These are phyloP conservation scores for Madurella fahalii DNA, from an alignment of 2,329 filamentous ascomycete genomes.

Conservation along the genomic window DNA sequence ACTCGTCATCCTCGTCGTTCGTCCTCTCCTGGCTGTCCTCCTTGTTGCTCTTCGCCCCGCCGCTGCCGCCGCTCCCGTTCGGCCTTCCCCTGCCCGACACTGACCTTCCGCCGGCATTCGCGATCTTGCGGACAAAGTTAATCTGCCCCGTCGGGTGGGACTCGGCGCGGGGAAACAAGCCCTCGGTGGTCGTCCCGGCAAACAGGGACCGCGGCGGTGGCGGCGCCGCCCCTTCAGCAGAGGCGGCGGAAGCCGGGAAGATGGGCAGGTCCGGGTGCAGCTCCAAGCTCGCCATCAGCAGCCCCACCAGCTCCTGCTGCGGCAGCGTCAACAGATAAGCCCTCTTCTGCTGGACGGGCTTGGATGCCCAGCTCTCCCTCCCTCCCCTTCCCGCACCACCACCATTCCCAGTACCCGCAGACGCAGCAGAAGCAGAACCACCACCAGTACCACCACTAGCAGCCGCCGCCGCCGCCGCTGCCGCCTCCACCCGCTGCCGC, in stretches of 20 bases:
- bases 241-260: constrained; percentile 38
- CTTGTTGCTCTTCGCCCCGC: constrained; percentile 7
- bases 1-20: constrained; percentile 26
- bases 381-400: not conserved
- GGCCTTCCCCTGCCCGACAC: not conserved
- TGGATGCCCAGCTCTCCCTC: constrained; percentile 36
- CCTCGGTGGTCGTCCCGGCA: constrained; percentile 26
- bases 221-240: not conserved
- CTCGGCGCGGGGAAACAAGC: constrained; percentile 34
- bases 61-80: not conserved
- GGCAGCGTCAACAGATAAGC: constrained; percentile 60
- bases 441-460: not conserved
- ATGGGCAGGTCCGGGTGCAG: constrained; percentile 62
- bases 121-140: constrained; percentile 37
- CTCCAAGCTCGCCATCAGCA: constrained; percentile 59
- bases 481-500: constrained; percentile 34
- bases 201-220: constrained; percentile 26
- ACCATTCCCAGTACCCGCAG: not conserved
- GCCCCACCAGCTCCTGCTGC: constrained; percentile 57
- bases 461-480: constrained; percentile 11
- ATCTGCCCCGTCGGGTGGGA: constrained; percentile 34
- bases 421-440: not conserved
- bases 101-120: not conserved
- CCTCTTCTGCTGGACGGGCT: constrained; percentile 48
- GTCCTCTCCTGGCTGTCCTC: constrained; percentile 17